Evolutionary conservation across 2,329 filamentous ascomycete genomes (phyloP).

Genomic region (Aspergillus proliferans): DNA sequence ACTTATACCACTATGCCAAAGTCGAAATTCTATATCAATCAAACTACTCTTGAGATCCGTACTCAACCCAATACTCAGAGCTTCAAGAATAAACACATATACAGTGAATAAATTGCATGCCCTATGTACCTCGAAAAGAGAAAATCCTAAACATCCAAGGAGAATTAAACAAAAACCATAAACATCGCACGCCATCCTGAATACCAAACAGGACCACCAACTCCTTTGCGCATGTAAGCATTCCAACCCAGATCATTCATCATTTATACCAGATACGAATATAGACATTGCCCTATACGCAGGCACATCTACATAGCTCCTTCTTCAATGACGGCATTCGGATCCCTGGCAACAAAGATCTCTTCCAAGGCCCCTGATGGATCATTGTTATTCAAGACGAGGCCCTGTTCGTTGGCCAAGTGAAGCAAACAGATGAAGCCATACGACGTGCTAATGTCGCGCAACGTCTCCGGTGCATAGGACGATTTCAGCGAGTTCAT

Average conservation of each 20-base stretch:
- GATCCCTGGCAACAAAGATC: constrained; percentile 38
- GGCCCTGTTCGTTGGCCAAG: constrained; percentile 85
- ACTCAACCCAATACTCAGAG: too few species aligned
- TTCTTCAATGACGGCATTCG: constrained; percentile 35
- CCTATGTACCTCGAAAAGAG: background rate
- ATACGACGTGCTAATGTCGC: constrained; percentile 86
- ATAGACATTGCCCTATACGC: background rate
- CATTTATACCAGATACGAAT: background rate
- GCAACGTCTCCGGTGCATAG: constrained; percentile 78
- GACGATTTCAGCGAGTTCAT: constrained; percentile 84
- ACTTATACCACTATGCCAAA: too few species aligned
- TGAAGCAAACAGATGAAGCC: constrained; percentile 94
- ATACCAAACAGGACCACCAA: constrained; percentile 7
- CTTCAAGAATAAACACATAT: background rate
- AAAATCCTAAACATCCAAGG: constrained; percentile 1
- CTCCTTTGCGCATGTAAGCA: constrained; percentile 9
- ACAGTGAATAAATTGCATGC: background rate
- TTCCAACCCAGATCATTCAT: constrained; percentile 10
- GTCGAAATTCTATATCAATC: too few species aligned
- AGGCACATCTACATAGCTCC: constrained; percentile 17
- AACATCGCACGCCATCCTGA: background rate
- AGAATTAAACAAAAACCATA: constrained; percentile 2
- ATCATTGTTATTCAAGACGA: constrained; percentile 63
- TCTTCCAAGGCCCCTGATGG: constrained; percentile 36
- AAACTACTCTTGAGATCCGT: too few species aligned